Evolutionary conservation across 2,329 filamentous ascomycete species (phyloP), one percentile per base, ranked within the genome.

Genomic region (Raffaelea deltoideospora): DNA sequence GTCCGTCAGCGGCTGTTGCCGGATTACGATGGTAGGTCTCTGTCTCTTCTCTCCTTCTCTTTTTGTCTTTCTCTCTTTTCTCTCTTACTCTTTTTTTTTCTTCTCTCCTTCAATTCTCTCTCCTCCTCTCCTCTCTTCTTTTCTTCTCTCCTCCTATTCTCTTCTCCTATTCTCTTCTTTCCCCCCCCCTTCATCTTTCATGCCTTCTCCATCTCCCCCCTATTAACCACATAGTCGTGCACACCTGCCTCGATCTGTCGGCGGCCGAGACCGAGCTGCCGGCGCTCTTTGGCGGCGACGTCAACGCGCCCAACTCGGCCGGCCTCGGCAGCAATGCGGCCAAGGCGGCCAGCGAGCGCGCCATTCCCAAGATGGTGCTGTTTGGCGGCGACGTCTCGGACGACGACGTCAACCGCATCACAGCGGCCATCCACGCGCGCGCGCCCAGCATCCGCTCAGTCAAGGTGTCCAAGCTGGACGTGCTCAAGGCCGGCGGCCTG

Each of bases 201-300:
- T n/a, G n/a, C n/a, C n/a, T n/a, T n/a, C n/a, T n/a, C n/a, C n/a
- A n/a, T n/a, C n/a, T n/a, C n/a, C n/a, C n/a, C n/a, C n/a, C n/a
- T n/a, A n/a, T n/a, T n/a, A n/a, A n/a, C n/a, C n/a, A n/a, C 23
- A 26, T 13, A 45, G 41, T 46, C 28, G 43, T 45, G 17, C 44
- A 45, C 33, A 42, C 35, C 6, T 43, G 37, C 38, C 39, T 43
- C 19, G 33, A 35, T n/a, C 93, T 94, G 56, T 62, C 67, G 32
- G 76, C 81, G 38, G 88, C 88, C 45, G 83, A 86, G 47, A 58
- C 67, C 45, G 95, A 96, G 62, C 78, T 86, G 3, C 88, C 88
- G 20, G 73, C 84, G 57, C 80, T 96, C 43, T 95, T 94, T 63
- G 92, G 93, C 47, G 88, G 95, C 53, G 86, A 94, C 56, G 62